phyloP scores from a whole-genome alignment of 768 basidiomycete genomes.

The Lactarius psammicola region DNA sequence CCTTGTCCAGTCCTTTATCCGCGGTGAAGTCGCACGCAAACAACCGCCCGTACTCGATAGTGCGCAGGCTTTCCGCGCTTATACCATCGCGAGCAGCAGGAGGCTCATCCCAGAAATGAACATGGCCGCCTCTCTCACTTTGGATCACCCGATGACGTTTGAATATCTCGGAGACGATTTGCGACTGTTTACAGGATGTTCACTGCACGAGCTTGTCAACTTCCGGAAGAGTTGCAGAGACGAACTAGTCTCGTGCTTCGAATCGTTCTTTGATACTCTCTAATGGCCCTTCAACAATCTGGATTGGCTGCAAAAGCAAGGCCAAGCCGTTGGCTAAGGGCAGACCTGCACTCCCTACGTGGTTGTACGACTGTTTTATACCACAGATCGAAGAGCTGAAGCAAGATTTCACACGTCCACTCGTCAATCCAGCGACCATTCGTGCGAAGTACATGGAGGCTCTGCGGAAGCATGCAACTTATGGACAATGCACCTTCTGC shows the following conservation, averaged over 20 bases:
- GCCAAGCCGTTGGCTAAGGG: too few species aligned
- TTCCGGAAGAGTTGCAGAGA: neutral
- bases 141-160: constrained; percentile 6
- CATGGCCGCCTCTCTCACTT: neutral
- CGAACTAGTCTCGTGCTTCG: neutral
- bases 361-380: neutral
- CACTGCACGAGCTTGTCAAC: neutral
- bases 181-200: neutral
- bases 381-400: neutral
- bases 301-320: neutral
- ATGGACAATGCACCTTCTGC: neutral
- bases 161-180: constrained; percentile 1
- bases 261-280: neutral
- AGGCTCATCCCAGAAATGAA: constrained; percentile 5
- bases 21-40: neutral
- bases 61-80: constrained; percentile 20
- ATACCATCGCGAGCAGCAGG: constrained; percentile 21
- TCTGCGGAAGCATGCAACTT: neutral
- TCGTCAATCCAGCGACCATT: neutral
- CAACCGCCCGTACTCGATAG: neutral
- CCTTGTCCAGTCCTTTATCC: neutral
- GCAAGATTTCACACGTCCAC: neutral
- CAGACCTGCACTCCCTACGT: neutral
- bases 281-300: neutral
- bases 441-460: neutral